These are phyloP conservation scores for Trypanosoma caninum DNA, from an alignment of 208 protist genomes.

Conservation along the genomic window DNA sequence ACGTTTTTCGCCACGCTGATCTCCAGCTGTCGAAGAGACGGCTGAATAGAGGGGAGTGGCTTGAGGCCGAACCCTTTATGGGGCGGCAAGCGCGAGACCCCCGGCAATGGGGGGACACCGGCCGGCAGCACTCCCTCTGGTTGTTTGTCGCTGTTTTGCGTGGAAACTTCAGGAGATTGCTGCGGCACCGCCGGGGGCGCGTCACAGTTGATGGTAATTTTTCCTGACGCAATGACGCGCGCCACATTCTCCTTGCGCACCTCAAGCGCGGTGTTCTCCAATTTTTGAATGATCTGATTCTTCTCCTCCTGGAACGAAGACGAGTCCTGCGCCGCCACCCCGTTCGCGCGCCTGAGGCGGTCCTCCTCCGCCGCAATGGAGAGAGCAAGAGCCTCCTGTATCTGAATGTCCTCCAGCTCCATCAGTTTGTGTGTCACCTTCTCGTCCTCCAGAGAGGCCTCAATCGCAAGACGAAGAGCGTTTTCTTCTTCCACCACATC, in stretches of 20 bases:
- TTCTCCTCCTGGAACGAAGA: slow-evolving; percentile 45
- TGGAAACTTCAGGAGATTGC: not conserved
- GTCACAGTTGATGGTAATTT: not conserved
- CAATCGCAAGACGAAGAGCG: slow-evolving; percentile 68
- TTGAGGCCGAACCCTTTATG: slow-evolving; percentile 29
- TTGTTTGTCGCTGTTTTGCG: too few species aligned
- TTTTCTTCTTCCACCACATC: slow-evolving; percentile 70
- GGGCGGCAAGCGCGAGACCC: slow-evolving; percentile 2
- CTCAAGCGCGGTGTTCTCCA: slow-evolving; percentile 41
- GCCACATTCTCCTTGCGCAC: slow-evolving; percentile 41
- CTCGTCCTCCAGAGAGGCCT: slow-evolving; percentile 59
- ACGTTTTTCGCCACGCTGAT: slow-evolving; percentile 6
- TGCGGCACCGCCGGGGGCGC: not conserved
- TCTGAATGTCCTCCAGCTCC: slow-evolving; percentile 61
- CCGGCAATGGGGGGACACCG: not conserved
- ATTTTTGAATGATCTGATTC: slow-evolving; percentile 42
- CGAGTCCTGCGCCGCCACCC: slow-evolving; percentile 21
- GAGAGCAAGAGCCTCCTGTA: slow-evolving; percentile 61
- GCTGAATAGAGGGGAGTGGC: slow-evolving; percentile 42
- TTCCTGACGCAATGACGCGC: slow-evolving; percentile 27
- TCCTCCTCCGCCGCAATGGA: slow-evolving; percentile 52
- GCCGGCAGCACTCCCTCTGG: slow-evolving; percentile 2
- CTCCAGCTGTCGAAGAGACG: slow-evolving; percentile 37
- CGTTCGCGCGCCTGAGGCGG: slow-evolving; percentile 8
- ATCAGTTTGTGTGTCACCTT: slow-evolving; percentile 27